Percentiles rank a stretch among this genome's conserved stretches.
Conservation (phyloP, 352 stramenopile species). For the Pythium volutum region DNA sequence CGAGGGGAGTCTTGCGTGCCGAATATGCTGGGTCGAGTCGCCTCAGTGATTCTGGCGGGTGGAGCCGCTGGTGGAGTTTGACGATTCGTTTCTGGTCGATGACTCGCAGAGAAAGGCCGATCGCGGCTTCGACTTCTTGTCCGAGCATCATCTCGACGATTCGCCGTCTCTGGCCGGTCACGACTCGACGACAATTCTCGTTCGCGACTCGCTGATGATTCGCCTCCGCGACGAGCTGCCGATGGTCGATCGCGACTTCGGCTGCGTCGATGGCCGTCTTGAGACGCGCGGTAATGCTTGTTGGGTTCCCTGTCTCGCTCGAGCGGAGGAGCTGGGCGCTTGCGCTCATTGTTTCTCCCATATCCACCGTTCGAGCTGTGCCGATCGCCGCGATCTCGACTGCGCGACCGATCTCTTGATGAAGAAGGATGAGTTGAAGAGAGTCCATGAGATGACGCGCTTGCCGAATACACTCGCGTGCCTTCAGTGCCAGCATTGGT, state of each 20-base stretch:
- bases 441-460: not conserved
- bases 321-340: conserved; percentile 2
- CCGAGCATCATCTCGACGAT: conserved; percentile 5
- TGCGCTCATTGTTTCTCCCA: conserved; percentile 1
- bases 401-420: conserved; percentile 9
- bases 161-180: not conserved
- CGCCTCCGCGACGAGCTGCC: not conserved
- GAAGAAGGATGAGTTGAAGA: not conserved
- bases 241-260: conserved; percentile 8
- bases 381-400: not conserved
- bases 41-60: not conserved
- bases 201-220: conserved; percentile 2
- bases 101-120: not conserved
- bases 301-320: conserved; percentile 2
- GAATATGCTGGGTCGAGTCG: not conserved
- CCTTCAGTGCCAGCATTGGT: not conserved
- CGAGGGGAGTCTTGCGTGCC: not conserved
- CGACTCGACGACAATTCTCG: conserved; percentile 1
- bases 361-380: not conserved
- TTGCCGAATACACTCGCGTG: not conserved
- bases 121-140: conserved; percentile 15
- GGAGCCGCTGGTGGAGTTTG: not conserved
- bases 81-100: not conserved
- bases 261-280: conserved; percentile 7
- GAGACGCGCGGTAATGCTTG: conserved; percentile 1